Base-by-base conservation (phyloP, 1,284 basidiomycete species). In the Stygiomarasmius scandens region DNA sequence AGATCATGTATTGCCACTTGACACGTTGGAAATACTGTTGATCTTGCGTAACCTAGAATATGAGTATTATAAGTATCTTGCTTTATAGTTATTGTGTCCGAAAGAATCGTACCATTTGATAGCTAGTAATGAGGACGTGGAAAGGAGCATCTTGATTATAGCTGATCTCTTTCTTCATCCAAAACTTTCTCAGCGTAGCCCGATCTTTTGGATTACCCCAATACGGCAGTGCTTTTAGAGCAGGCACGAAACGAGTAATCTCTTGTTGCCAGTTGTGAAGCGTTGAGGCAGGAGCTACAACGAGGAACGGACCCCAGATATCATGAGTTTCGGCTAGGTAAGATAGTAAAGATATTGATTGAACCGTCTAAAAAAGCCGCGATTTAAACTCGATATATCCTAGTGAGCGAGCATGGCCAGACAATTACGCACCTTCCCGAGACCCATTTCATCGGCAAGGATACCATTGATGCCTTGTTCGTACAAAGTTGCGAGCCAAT, bases 261-360 rank as follows among this genome's bases (percentile, higher is more conserved):
- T 99, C 97, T 70, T 99, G 97, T 72, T 99, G 96, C 97, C 97
- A 99, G 70, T 99, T 99, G 75, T 99, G 97, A 62, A 99, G 78
- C 0, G 97, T 99, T 4, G 96, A 98, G 1, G 96, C 92, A 1
- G 97, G 97, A 1, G 97, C 95, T 51, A 99, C 97, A 58, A 99
- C 96, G n/a, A 99, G 83, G 81, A 99, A 99, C 16, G 97, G 97
- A 0, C 97, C 97, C 97, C 97, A 99, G 60, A 99, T 97, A 69
- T 98, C 93, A 72, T 99, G 97, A 1, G 89, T 89, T 75, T 99
- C 97, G 9, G 97, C 96, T 20, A 99, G 87, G 74, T 99, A 97
- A 4, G 96, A 94, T 59, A 99, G 83, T 11, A 99, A 78, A 20
- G 97, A 97, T 56, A 99, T 99, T 0, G 96, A 98, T 82, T 99